Percentiles rank a stretch among this genome's conserved stretches.
Conservation (phyloP, 192 early-diverging fungal genomes). For the Coemansia sp. region DNA sequence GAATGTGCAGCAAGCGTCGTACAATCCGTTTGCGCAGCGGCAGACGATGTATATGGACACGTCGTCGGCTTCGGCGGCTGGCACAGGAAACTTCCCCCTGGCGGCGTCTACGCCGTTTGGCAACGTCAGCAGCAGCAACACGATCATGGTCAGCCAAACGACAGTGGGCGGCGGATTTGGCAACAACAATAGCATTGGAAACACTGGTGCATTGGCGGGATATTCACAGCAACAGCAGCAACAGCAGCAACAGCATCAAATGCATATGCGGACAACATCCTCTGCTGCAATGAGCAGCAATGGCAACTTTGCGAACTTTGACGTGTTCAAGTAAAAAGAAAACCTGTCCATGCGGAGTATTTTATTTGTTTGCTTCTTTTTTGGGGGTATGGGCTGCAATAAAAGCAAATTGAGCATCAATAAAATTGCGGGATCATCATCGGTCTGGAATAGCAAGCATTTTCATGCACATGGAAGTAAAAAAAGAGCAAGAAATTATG, state of each 20-base stretch:
- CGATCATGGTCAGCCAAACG: no score
- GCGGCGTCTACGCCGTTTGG: slow-evolving; percentile 5
- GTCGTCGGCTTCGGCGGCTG: not conserved
- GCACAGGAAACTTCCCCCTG: slow-evolving; percentile 1
- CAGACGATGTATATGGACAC: slow-evolving; percentile 53
- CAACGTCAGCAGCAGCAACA: slow-evolving; percentile 11
- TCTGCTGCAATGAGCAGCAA: slow-evolving; percentile 26
- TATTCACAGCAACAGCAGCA: slow-evolving; percentile 1
- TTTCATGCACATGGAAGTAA: no score
- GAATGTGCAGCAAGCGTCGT: slow-evolving; percentile 31
- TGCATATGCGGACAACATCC: slow-evolving; percentile 12
- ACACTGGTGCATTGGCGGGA: not conserved
- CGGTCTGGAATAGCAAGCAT: no score
- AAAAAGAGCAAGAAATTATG: no score
- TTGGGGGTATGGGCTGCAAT: not conserved
- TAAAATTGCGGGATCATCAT: no score
- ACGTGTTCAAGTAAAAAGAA: slow-evolving; percentile 27
- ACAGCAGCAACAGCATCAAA: slow-evolving; percentile 10
- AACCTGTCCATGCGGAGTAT: not conserved
- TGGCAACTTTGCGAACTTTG: slow-evolving; percentile 51
- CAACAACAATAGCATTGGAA: slow-evolving; percentile 12
- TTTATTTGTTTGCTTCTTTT: not conserved
- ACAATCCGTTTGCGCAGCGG: slow-evolving; percentile 54
- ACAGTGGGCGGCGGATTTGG: not conserved
- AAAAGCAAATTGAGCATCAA: no score